These are phyloP conservation scores for Metarhizium brunneum DNA, from an alignment of 2,329 filamentous ascomycete genomes.

Conservation along the genomic window DNA sequence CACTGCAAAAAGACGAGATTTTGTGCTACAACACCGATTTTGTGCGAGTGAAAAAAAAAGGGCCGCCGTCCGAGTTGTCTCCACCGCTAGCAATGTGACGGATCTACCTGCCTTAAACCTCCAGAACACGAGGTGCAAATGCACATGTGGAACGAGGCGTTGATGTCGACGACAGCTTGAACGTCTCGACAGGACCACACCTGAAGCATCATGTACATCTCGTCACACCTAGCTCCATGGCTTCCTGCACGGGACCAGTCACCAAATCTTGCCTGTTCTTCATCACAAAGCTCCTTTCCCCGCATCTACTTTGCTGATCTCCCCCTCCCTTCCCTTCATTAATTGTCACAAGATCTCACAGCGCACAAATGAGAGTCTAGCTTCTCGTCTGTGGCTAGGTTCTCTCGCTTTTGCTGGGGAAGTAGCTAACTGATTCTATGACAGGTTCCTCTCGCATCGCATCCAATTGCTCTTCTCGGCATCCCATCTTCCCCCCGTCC, in stretches of 20 bases:
- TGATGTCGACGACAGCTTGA: background rate
- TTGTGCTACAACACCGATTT: background rate
- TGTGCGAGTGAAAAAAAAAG: background rate
- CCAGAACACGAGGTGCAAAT: background rate
- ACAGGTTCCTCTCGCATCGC: constrained; percentile 50
- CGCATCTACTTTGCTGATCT: background rate
- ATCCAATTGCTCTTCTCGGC: constrained; percentile 52
- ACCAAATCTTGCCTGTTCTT: constrained; percentile 4
- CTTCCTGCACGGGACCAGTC: constrained; percentile 1
- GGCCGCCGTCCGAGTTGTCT: background rate
- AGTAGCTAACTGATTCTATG: constrained; percentile 14
- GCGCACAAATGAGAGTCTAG: background rate
- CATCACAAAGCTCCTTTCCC: background rate
- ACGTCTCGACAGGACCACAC: background rate
- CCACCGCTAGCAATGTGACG: background rate
- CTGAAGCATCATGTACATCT: background rate
- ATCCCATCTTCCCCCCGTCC: constrained; percentile 53
- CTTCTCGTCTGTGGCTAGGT: background rate
- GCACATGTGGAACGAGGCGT: background rate
- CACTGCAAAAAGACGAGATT: background rate
- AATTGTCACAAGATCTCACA: constrained; percentile 7
- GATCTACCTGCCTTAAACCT: background rate
- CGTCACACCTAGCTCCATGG: constrained; percentile 1
- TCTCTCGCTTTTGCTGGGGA: background rate
- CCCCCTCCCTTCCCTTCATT: background rate